phyloP scores from a whole-genome alignment of 805 yeast species.

The Nakazawaea ishiwadae region DNA sequence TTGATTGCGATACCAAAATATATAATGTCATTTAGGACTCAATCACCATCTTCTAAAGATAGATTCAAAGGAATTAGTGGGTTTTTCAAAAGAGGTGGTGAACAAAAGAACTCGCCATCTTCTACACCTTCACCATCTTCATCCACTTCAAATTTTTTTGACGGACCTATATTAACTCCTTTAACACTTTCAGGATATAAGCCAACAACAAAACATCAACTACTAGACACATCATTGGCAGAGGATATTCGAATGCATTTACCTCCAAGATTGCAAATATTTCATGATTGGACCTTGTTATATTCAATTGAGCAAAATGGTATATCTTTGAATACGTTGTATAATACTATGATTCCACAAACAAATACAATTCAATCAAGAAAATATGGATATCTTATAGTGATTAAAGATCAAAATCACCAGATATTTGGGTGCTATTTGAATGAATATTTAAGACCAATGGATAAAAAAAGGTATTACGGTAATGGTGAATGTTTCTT shows the following conservation, averaged over 20 bases:
- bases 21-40: too few species aligned
- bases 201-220: slow-evolving; percentile 47
- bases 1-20: too few species aligned
- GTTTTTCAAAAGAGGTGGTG: too few species aligned
- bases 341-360: slow-evolving; percentile 47
- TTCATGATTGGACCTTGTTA: slow-evolving; percentile 68
- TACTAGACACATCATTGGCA: slow-evolving; percentile 58
- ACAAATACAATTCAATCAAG: slow-evolving; percentile 25
- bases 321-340: slow-evolving; percentile 76
- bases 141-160: slow-evolving; percentile 11
- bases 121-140: neutral
- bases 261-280: slow-evolving; percentile 76
- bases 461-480: slow-evolving; percentile 68
- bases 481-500: slow-evolving; percentile 96
- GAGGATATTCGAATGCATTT: slow-evolving; percentile 67
- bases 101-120: too few species aligned
- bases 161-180: slow-evolving; percentile 47
- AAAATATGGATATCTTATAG: slow-evolving; percentile 62
- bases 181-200: slow-evolving; percentile 58
- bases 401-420: slow-evolving; percentile 60
- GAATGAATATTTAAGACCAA: slow-evolving; percentile 68
- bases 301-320: slow-evolving; percentile 94
- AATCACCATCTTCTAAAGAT: too few species aligned
- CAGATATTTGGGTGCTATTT: slow-evolving; percentile 74
- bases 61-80: too few species aligned